A percentile compares a stretch with the other conserved stretches of the same genome.
Evolutionary conservation across 352 stramenopile species (phyloP).

Genomic region (Globisporangium splendens): DNA sequence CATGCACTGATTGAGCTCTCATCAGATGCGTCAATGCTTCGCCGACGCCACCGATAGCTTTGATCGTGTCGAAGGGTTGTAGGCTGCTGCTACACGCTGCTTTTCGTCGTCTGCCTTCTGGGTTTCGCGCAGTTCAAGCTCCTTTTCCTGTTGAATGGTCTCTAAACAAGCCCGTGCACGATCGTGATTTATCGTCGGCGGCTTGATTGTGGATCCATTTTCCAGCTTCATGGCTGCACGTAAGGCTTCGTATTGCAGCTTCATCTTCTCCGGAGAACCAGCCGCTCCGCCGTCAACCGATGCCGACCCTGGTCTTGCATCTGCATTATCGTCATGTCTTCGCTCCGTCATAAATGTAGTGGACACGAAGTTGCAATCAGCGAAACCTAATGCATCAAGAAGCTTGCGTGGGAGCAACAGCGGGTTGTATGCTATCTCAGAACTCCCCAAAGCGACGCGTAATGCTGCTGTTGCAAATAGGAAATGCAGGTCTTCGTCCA

Average conservation of each 20-base stretch:
- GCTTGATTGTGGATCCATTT: not conserved
- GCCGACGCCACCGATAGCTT: constrained; percentile 45
- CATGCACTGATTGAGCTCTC: constrained; percentile 20
- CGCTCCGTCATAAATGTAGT: constrained; percentile 58
- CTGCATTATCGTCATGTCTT: not conserved
- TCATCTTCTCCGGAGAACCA: not conserved
- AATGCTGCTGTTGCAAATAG: constrained; percentile 38
- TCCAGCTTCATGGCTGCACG: not conserved
- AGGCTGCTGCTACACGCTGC: constrained; percentile 19
- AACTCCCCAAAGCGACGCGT: constrained; percentile 25
- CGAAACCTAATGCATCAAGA: constrained; percentile 17
- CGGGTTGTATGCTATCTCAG: constrained; percentile 34
- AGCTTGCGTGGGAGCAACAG: constrained; percentile 30
- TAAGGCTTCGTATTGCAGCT: constrained; percentile 5
- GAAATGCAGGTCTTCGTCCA: constrained; percentile 34
- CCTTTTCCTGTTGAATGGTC: constrained; percentile 30
- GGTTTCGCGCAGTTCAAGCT: constrained; percentile 25
- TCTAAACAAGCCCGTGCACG: constrained; percentile 24
- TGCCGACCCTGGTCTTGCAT: not conserved
- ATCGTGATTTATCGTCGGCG: not conserved
- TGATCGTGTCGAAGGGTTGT: constrained; percentile 57
- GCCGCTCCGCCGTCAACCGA: not conserved
- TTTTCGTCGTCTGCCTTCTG: constrained; percentile 17
- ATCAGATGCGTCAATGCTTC: constrained; percentile 36
- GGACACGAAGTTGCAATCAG: constrained; percentile 19